Evolutionary conservation across 164 flowering plant species (phyloP).

Genomic region (Stephania yunnanensis): DNA sequence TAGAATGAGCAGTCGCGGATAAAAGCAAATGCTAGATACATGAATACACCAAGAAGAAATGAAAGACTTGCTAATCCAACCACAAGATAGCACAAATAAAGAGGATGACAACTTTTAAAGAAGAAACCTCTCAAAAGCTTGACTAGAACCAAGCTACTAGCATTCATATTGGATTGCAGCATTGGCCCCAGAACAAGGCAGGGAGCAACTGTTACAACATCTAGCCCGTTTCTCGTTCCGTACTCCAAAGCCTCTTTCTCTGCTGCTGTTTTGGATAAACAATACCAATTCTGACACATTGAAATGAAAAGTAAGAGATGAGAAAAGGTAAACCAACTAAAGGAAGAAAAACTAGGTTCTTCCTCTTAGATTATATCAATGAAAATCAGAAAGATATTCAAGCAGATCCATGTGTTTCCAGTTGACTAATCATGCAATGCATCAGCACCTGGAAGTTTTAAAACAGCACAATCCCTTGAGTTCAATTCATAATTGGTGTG

Average conservation of each 20-base stretch:
- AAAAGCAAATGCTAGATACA: background rate
- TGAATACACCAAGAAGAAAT: background rate
- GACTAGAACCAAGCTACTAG: slow-evolving; percentile 34
- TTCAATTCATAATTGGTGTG: background rate
- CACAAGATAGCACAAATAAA: background rate
- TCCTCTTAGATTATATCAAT: background rate
- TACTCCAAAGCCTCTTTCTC: slow-evolving; percentile 42
- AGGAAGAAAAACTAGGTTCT: background rate
- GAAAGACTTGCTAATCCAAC: too few species aligned
- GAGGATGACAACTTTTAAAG: background rate
- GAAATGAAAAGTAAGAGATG: background rate
- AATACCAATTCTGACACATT: slow-evolving; percentile 43
- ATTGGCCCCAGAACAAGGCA: slow-evolving; percentile 43
- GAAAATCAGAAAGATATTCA: background rate
- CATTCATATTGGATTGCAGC: slow-evolving; percentile 40
- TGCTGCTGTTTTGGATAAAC: slow-evolving; percentile 46
- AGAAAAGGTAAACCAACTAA: background rate
- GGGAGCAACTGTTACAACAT: slow-evolving; percentile 45
- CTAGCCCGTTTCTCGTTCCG: slow-evolving; percentile 34
- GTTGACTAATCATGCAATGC: background rate
- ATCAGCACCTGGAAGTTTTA: too few species aligned
- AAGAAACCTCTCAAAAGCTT: slow-evolving; percentile 35
- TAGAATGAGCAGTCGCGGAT: background rate
- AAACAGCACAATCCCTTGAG: background rate
- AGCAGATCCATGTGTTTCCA: background rate